Conservation (phyloP, 2,329 filamentous ascomycete species). For the Pyrenophora seminiperda region DNA sequence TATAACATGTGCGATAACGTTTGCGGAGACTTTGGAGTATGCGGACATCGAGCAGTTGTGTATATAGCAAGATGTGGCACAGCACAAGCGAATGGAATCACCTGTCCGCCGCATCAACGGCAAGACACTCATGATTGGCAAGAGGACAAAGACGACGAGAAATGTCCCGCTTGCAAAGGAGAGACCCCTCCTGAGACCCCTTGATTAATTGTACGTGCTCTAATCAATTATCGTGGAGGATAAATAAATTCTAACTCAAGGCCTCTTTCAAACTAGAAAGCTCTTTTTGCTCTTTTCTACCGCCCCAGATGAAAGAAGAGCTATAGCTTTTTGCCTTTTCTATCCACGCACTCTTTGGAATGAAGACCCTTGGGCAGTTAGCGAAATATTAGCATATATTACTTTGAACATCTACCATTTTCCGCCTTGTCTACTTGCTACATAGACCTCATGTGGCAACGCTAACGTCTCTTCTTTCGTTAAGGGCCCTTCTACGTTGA, state of each 20-base stretch:
- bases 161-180: conserved; percentile 6
- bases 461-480: conserved; percentile 3
- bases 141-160: conserved; percentile 6
- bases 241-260: too few relatives aligned
- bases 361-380: neutral
- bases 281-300: neutral
- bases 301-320: neutral
- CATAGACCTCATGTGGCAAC: conserved; percentile 1
- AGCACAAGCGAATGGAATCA: neutral
- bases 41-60: neutral
- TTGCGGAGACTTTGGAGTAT: conserved; percentile 2
- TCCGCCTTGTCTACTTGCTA: conserved; percentile 2
- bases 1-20: conserved; percentile 9
- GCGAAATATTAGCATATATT: neutral
- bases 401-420: neutral
- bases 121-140: conserved; percentile 6
- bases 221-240: too few relatives aligned
- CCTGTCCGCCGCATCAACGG: conserved; percentile 1
- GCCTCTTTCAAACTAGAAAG: neutral
- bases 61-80: conserved; percentile 2
- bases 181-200: conserved; percentile 3
- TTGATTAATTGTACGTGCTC: neutral
- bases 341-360: neutral
- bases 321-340: neutral
- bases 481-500: neutral